These are phyloP conservation scores for Stachybotrys chlorohalonatus DNA, from an alignment of 2,329 filamentous ascomycete genomes.

Conservation along the genomic window DNA sequence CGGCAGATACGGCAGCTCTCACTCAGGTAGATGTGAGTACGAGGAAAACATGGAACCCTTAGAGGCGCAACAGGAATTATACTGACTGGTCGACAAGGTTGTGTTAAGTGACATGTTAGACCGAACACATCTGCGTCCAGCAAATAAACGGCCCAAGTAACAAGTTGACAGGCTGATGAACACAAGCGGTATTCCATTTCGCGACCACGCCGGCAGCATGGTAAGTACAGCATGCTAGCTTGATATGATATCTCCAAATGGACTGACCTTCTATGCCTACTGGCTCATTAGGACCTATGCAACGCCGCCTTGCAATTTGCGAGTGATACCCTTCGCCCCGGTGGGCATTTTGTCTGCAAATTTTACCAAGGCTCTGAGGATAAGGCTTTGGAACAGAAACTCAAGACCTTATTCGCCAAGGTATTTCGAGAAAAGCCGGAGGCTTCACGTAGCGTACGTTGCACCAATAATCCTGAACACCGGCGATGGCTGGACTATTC, in stretches of 20 bases:
- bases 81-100: slow-evolving; percentile 36
- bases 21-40: slow-evolving; percentile 59
- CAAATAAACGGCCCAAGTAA: slow-evolving; percentile 87
- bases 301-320: slow-evolving; percentile 75
- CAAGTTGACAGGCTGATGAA: slow-evolving; percentile 98
- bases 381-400: slow-evolving; percentile 62
- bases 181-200: slow-evolving; percentile 78
- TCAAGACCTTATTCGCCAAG: slow-evolving; percentile 68
- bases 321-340: slow-evolving; percentile 70
- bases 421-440: slow-evolving; percentile 88
- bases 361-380: slow-evolving; percentile 92
- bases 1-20: slow-evolving; percentile 16
- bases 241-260: neutral
- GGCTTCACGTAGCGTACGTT: slow-evolving; percentile 71
- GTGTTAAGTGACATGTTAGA: slow-evolving; percentile 98
- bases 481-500: neutral
- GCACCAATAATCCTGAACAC: neutral
- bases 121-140: slow-evolving; percentile 68
- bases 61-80: neutral
- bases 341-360: slow-evolving; percentile 93
- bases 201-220: slow-evolving; percentile 91
- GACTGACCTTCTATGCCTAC: neutral
- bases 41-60: neutral
- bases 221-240: slow-evolving; percentile 40
- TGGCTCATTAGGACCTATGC: slow-evolving; percentile 66